Base-by-base conservation (phyloP, 371 early-diverging fungal genomes). In the Syncephalastrum monosporum region DNA sequence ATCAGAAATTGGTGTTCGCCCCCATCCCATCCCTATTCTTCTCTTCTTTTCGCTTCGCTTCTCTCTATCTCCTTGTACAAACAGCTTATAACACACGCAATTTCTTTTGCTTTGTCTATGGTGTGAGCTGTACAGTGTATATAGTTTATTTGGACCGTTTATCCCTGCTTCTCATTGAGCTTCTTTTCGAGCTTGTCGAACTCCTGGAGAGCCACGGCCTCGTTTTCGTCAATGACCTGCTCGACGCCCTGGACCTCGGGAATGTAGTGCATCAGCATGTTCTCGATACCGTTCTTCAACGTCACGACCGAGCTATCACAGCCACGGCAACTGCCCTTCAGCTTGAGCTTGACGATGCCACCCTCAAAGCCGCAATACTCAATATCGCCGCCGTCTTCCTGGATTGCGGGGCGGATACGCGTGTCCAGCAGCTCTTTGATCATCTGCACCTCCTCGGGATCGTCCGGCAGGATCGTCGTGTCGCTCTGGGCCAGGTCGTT, bases 381-480 rank as follows among this genome's bases (percentile, higher is more conserved):
- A 59, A 98, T 87, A 82, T 98, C 99, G 3, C 99, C 99, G 55
- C 99, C 99, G 68, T 98, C 99, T 58, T 97, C 96, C 77, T 92
- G 93, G 57, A 98, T 96, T 3, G 97, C 89, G 8, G 99, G 99
- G 15, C 99, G 82, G 54, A 98, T 94, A 29, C 97, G 82, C 4
- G 96, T 92, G 49, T 97, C 98, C 47, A 98, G 76, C 55, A 98
- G 68, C 70, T 97, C 97, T 71, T 97, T 98, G 64, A 98, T 97
- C 95, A 96, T 95, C 49, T 91, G 89, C 4, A 96, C 96, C 25
- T 86, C 86, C 61, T 98, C 97, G 10, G 89, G 82, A 68, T 94
- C 94, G 54, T 89, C 92, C 44, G 85, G 85, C 25, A 72, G 68
- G 48, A 93, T 91, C 50, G 79, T 74, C 5, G 92, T 92, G 64